Conservation (phyloP, 2,329 filamentous ascomycete species). For the Colletotrichum filicis region DNA sequence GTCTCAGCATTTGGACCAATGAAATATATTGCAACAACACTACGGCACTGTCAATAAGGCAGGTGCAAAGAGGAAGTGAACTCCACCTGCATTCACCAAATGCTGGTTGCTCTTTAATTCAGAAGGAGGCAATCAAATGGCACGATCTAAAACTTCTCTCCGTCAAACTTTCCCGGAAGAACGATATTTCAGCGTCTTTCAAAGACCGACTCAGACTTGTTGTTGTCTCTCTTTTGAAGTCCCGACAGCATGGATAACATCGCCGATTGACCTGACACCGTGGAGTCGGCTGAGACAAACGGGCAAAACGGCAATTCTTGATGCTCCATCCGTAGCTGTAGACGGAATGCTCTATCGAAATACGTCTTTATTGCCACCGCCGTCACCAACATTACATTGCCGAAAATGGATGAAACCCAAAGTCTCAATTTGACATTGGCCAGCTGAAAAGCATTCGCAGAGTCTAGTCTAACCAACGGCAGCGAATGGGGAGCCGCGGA, state of each 20-base stretch:
- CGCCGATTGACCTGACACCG: constrained; percentile 2
- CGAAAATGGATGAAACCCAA: constrained; percentile 14
- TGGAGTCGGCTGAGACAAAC: constrained; percentile 24
- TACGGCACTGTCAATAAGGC: not conserved
- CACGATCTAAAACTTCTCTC: no score
- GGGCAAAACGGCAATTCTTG: not conserved
- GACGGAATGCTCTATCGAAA: not conserved
- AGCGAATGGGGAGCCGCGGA: constrained; percentile 14
- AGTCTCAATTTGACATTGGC: constrained; percentile 9
- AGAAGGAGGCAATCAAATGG: no score
- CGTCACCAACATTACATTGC: constrained; percentile 24
- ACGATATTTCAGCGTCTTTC: not conserved
- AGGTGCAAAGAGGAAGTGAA: not conserved
- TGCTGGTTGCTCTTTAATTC: not conserved
- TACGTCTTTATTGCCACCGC: not conserved
- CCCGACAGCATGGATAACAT: constrained; percentile 10
- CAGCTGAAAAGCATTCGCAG: constrained; percentile 8
- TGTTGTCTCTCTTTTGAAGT: not conserved
- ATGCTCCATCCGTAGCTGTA: not conserved
- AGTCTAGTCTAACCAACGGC: not conserved
- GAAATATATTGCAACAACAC: not conserved
- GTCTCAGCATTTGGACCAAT: not conserved
- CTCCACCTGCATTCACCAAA: not conserved
- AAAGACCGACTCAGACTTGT: not conserved
- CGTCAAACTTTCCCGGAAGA: not conserved